Percentiles rank a stretch among this genome's conserved stretches.
Evolutionary conservation across 768 basidiomycete genomes (phyloP).

Genomic region (Aureoboletus auriporus): DNA sequence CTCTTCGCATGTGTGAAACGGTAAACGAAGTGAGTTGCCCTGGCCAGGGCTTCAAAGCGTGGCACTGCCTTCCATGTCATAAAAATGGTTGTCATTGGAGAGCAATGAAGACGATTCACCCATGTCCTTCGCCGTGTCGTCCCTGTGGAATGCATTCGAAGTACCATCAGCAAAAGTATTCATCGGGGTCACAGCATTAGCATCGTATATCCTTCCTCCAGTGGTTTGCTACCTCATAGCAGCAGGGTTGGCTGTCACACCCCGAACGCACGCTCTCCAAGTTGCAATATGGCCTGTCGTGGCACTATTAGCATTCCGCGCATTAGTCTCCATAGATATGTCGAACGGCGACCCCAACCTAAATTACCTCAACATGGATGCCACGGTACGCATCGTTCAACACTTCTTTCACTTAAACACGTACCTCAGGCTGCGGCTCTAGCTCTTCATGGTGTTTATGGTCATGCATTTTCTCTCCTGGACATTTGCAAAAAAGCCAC

Average conservation of each 20-base stretch:
- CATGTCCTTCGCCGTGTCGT: not conserved
- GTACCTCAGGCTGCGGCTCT: not conserved
- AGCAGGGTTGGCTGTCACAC: constrained; percentile 47
- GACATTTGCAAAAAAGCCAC: too few relatives aligned
- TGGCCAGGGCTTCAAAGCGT: too few relatives aligned
- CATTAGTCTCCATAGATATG: constrained; percentile 18
- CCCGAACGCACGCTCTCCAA: constrained; percentile 41
- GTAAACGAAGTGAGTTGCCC: too few relatives aligned
- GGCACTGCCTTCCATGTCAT: too few relatives aligned
- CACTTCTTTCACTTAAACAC: not conserved
- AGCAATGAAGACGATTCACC: too few relatives aligned
- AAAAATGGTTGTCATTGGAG: too few relatives aligned
- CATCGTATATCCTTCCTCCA: constrained; percentile 37
- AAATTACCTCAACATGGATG: constrained; percentile 2
- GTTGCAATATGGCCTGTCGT: constrained; percentile 45
- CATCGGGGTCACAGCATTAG: constrained; percentile 31
- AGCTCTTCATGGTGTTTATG: not conserved
- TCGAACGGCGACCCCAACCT: not conserved
- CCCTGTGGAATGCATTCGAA: not conserved
- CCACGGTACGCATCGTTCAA: constrained; percentile 6
- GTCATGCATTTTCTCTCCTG: not conserved
- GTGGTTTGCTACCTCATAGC: constrained; percentile 43
- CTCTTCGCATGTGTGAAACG: too few relatives aligned
- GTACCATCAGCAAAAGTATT: constrained; percentile 14
- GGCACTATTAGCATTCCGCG: constrained; percentile 39